Evolutionary conservation across 192 early-diverging fungal species (phyloP).

Genomic region (Funneliformis geosporum): DNA sequence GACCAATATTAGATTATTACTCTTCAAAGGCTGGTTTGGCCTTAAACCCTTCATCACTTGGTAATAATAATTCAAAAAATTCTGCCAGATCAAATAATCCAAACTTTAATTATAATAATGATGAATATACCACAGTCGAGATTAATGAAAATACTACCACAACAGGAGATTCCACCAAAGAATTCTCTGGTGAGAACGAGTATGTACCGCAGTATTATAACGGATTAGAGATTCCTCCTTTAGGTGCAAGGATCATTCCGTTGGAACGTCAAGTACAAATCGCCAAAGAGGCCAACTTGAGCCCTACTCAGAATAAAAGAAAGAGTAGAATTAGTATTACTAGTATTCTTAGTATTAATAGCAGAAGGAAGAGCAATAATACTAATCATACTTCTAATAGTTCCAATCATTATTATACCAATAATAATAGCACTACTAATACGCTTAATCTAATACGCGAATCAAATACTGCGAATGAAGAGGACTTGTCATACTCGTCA

Average conservation of each 20-base stretch:
- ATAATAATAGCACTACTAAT: not conserved
- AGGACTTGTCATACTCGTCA: too few species aligned
- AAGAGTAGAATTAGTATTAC: not conserved
- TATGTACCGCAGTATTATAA: not conserved
- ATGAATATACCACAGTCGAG: not conserved
- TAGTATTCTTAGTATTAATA: not conserved
- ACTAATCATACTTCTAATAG: not conserved
- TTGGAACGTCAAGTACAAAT: constrained; percentile 6
- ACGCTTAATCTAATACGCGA: not conserved
- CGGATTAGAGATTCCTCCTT: not conserved
- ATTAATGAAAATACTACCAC: not conserved
- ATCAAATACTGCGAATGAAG: not conserved
- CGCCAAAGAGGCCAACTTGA: not conserved
- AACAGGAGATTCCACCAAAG: too few species aligned
- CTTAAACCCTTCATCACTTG: not conserved
- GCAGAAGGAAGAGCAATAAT: not conserved
- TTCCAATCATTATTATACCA: not conserved
- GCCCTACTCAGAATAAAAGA: not conserved
- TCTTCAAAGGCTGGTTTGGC: not conserved
- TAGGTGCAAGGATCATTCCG: constrained; percentile 3
- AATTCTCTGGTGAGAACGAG: not conserved
- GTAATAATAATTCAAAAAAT: too few species aligned
- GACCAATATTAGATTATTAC: not conserved
- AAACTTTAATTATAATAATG: not conserved
- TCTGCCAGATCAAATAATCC: not conserved